phyloP scores from a whole-genome alignment of 768 basidiomycete genomes.

The Suillus lakei region DNA sequence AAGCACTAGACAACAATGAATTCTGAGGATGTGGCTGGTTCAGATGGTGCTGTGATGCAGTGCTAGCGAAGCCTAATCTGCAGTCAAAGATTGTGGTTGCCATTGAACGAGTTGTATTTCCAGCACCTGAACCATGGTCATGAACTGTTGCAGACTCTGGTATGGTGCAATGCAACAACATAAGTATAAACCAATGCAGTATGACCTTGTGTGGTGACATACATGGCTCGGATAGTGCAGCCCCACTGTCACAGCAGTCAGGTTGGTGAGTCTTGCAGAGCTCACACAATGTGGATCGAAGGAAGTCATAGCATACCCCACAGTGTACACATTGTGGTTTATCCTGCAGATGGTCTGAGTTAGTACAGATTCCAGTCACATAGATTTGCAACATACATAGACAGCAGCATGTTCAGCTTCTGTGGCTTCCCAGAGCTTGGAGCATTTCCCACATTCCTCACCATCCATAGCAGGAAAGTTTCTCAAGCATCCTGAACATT shows the following conservation, averaged over 20 bases:
- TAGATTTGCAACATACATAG: background rate
- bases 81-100: background rate
- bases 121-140: background rate
- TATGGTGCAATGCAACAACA: background rate
- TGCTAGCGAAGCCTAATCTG: background rate
- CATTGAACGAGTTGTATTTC: background rate
- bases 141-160: background rate
- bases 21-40: background rate
- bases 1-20: background rate
- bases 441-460: background rate
- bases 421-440: background rate
- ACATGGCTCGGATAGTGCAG: background rate
- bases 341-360: background rate
- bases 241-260: background rate
- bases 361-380: background rate
- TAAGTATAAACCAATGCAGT: background rate
- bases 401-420: background rate
- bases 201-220: background rate
- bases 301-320: background rate
- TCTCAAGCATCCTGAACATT: background rate
- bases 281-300: background rate
- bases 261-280: background rate
- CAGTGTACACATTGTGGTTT: background rate
- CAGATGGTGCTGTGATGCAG: background rate
- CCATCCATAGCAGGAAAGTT: background rate